A percentile compares a stretch with the other conserved stretches of the same genome.
Evolutionary conservation across 331 rosid species (phyloP).

Genomic region (Quercus phellos): DNA sequence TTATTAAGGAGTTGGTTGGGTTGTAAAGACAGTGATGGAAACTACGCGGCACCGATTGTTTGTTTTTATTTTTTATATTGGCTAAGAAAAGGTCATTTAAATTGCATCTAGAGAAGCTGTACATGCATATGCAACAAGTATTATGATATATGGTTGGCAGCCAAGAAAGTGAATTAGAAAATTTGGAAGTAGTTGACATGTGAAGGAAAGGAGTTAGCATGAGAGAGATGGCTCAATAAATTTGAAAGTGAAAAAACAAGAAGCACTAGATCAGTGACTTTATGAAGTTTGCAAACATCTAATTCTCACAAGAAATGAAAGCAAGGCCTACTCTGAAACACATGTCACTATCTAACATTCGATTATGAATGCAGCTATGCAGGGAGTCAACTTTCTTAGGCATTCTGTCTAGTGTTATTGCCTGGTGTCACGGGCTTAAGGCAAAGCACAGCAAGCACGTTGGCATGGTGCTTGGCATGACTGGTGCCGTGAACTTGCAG

Average conservation of each 20-base stretch:
- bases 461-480: constrained; percentile 2
- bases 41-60: neutral
- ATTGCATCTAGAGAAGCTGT: too few relatives aligned
- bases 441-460: neutral
- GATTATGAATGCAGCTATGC: neutral
- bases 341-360: neutral
- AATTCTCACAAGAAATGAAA: neutral
- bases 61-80: neutral
- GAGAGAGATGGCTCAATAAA: neutral
- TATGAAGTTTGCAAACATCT: neutral
- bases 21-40: constrained; percentile 26
- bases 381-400: neutral
- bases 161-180: constrained; percentile 18
- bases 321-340: too few relatives aligned
- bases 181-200: constrained; percentile 25
- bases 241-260: neutral
- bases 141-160: constrained; percentile 22
- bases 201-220: neutral
- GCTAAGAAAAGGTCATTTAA: too few relatives aligned
- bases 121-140: neutral
- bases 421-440: neutral
- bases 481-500: neutral
- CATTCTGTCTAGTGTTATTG: neutral
- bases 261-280: neutral
- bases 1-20: constrained; percentile 29